Base-by-base conservation (phyloP, 2,329 filamentous ascomycete genomes). In the Beauveria caledonica region DNA sequence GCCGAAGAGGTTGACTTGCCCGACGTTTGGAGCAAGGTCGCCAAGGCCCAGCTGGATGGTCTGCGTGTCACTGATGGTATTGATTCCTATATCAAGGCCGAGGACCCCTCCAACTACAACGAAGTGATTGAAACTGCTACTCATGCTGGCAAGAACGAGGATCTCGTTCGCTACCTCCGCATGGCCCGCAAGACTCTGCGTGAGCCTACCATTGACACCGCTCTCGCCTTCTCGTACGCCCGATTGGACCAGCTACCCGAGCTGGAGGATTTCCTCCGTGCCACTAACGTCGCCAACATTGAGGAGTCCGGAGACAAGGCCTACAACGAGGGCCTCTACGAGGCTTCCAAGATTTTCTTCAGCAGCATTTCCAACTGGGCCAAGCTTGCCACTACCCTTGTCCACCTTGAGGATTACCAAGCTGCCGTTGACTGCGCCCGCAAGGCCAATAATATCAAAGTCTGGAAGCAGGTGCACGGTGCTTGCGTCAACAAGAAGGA, bases 331-430 rank as follows among this genome's bases (percentile, higher is more conserved):
- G 93, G 93, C 63, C 87, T 90, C 70, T 93, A 94, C 70, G 89
- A 97, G 80, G 94, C 94, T 48, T 91, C 94, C 65, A 99, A 99
- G 85, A 97, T 99, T 71, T 99, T 97, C 83, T 99, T 87, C 79
- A 91, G 86, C 60, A 97, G 90, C 78, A 96, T 99, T 72, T 99
- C 94, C 59, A 99, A 99, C 83, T 99, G 94, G 94, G 93, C 93
- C 60, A 99, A 99, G 81, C 86, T 99, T 68, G 92, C 94, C 15
- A 97, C 94, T 11, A 99, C 94, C 11, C 84, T 97, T 63, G 94
- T 99, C n/a, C 92, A 97, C 74, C 86, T 99, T 7, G 89, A 87
- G 65, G 94, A 99, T 68, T 97, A 99, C 79, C 95, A 99, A 76
- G 91, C 91, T 67, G 94, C 94, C 50, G 94, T 99, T 46, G 94